phyloP scores from a whole-genome alignment of 2,329 filamentous ascomycete species.

The Anthostomella pinea region DNA sequence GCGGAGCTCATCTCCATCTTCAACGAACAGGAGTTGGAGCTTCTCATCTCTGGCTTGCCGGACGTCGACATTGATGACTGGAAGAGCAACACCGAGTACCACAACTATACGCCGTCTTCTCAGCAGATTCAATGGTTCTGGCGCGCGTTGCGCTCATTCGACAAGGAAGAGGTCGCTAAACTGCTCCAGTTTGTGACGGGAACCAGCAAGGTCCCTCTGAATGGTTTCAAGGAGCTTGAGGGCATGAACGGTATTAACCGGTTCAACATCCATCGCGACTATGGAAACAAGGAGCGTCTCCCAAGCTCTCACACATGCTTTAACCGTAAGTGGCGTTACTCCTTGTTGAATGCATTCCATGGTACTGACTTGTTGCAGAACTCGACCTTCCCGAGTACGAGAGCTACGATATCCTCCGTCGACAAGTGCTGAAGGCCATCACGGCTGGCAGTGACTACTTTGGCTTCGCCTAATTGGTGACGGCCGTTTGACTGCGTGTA shows the following conservation, averaged over 20 bases:
- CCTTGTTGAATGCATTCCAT: slow-evolving; percentile 2
- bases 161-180: slow-evolving; percentile 98
- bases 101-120: slow-evolving; percentile 92
- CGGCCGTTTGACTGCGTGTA: slow-evolving; percentile 3
- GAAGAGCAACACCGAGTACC: slow-evolving; percentile 98
- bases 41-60: slow-evolving; percentile 92
- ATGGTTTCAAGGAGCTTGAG: slow-evolving; percentile 98
- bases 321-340: slow-evolving; percentile 72
- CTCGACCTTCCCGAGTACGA: slow-evolving; percentile 98
- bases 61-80: slow-evolving; percentile 98
- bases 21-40: slow-evolving; percentile 95
- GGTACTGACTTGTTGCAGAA: slow-evolving; percentile 57
- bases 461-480: slow-evolving; percentile 76
- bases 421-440: slow-evolving; percentile 90
- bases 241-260: slow-evolving; percentile 98
- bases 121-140: slow-evolving; percentile 99
- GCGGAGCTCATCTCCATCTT: slow-evolving; percentile 94
- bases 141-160: slow-evolving; percentile 93
- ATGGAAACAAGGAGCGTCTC: slow-evolving; percentile 91
- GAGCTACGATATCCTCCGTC: slow-evolving; percentile 84
- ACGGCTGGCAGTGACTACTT: slow-evolving; percentile 98
- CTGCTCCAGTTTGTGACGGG: slow-evolving; percentile 96
- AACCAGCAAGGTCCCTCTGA: slow-evolving; percentile 95
- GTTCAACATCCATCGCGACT: slow-evolving; percentile 99
- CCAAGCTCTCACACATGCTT: slow-evolving; percentile 98